Base-by-base conservation (phyloP, 2,329 filamentous ascomycete species). In the Allantophomopsis cytisporea region DNA sequence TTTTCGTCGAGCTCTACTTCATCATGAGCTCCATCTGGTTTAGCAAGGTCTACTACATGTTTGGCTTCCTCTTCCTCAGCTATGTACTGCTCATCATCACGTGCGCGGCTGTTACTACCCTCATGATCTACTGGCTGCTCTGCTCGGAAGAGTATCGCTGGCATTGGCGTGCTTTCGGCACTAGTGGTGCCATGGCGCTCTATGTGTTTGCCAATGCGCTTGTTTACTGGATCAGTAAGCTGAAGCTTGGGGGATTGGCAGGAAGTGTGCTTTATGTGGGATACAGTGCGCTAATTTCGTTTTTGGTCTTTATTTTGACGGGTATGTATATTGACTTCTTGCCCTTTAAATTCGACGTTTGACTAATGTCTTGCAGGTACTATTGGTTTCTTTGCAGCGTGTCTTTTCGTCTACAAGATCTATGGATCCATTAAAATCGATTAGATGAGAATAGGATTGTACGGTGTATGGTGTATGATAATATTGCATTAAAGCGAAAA, bases 21-120 rank as follows among this genome's bases (percentile, higher is more conserved):
- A 95, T 98, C 66, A 94, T 98, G 85, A 94, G 81, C 63, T 94
- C 85, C 18, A 89, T 98, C 57, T 98, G 91, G 91, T 94, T 93
- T 62, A 89, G 81, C 66, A 86, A 91, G 62, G 91, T 98, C 49
- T 98, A 98, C 70, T 98, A 98, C 72, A 98, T 98, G 91, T 98
- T 98, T 54, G 91, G 91, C 16, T 98, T 98, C 71, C 68, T 98
- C 30, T 98, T 98, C 69, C 73, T 98, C 41, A 95, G 88, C 69
- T 98, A 94, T 55, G 88, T 84, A 10, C 73, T 98, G 37, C 95
- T 98, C 87, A 86, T 96, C 51, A 83, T 94, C 51, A 96, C 91
- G 1, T 87, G 83, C 43, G 89, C 89, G 0, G 81, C 88, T 1
- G 89, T 93, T 32, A 96, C 91, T 1, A 80, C 96, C 7, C 67